phyloP scores from a whole-genome alignment of 2,329 filamentous ascomycete genomes.

The Colletotrichum australisinense region DNA sequence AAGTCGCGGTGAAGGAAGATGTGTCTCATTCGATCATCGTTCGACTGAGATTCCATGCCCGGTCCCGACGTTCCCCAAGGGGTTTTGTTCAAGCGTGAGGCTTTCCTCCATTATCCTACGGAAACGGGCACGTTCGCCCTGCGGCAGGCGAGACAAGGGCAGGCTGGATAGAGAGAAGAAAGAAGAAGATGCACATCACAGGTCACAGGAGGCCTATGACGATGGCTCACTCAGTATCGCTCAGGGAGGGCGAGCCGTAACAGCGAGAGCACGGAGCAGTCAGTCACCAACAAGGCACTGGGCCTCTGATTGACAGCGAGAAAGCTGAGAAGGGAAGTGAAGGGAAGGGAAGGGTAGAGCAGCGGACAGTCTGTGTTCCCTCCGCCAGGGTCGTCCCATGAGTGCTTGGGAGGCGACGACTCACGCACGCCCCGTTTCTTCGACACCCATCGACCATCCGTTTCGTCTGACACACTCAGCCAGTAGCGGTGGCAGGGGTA shows the following conservation, averaged over 20 bases:
- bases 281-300: slow-evolving; percentile 26
- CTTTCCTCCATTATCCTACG: background rate
- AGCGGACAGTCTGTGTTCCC: slow-evolving; percentile 29
- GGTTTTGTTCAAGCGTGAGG: background rate
- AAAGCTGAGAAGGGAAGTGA: slow-evolving; percentile 8
- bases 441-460: slow-evolving; percentile 33
- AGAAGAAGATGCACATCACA: slow-evolving; percentile 11
- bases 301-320: background rate
- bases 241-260: background rate
- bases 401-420: slow-evolving; percentile 24
- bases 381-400: slow-evolving; percentile 34
- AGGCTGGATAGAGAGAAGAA: background rate
- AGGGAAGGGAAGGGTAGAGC: slow-evolving; percentile 18
- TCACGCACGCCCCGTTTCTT: slow-evolving; percentile 37
- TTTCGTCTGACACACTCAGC: slow-evolving; percentile 34
- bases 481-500: slow-evolving; percentile 31
- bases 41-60: slow-evolving; percentile 26
- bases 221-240: slow-evolving; percentile 1
- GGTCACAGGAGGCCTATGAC: slow-evolving; percentile 12
- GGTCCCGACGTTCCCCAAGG: slow-evolving; percentile 11
- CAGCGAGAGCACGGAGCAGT: slow-evolving; percentile 9
- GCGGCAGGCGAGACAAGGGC: background rate
- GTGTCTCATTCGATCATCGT: slow-evolving; percentile 33
- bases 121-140: slow-evolving; percentile 7
- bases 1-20: slow-evolving; percentile 6